A percentile compares a stretch with the other conserved stretches of the same genome.
Conservation (phyloP, 495 filamentous ascomycete genomes). For the Cercophora samala region DNA sequence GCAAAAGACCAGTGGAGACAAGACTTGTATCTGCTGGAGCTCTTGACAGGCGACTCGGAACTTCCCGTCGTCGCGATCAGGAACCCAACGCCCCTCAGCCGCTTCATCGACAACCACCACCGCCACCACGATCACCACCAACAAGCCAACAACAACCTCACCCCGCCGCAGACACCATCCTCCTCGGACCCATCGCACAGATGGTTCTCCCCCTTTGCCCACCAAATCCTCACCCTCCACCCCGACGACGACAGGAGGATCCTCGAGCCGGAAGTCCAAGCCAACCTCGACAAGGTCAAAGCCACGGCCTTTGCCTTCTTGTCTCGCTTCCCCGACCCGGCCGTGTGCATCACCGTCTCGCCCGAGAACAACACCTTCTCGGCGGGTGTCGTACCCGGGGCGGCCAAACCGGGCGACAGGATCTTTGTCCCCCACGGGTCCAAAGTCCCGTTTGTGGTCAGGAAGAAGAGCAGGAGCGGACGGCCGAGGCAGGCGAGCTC, state of each 20-base stretch:
- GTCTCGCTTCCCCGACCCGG: neutral
- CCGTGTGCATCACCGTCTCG: neutral
- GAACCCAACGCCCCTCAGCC: neutral
- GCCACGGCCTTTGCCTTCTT: neutral
- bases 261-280: neutral
- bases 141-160: neutral
- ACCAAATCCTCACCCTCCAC: neutral
- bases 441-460: neutral
- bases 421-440: neutral
- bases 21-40: neutral
- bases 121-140: too few species aligned
- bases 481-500: neutral
- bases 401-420: neutral
- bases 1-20: neutral
- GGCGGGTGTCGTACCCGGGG: neutral
- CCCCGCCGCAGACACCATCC: neutral
- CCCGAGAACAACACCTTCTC: neutral
- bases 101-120: neutral
- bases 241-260: neutral
- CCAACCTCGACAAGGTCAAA: neutral
- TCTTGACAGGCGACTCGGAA: neutral
- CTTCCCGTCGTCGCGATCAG: too few species aligned
- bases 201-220: neutral
- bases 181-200: neutral
- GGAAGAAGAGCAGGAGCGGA: neutral